Evolutionary conservation across 495 filamentous ascomycete genomes (phyloP).

Genomic region (Penicillium alfredii): DNA sequence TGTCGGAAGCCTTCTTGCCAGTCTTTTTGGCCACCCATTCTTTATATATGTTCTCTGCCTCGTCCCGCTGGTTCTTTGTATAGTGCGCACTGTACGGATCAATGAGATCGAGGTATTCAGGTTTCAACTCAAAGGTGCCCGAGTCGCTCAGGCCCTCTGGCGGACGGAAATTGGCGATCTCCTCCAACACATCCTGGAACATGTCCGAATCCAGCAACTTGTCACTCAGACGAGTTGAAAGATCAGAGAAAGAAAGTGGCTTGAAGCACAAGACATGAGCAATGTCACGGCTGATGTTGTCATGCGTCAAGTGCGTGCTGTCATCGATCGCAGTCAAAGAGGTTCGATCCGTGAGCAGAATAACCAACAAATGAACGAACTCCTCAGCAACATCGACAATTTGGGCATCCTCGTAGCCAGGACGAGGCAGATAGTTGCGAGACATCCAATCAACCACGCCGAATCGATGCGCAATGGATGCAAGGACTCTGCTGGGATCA

Average conservation of each 20-base stretch:
- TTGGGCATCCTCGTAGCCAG: slow-evolving; percentile 74
- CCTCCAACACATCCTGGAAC: slow-evolving; percentile 79
- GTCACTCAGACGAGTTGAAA: slow-evolving; percentile 63
- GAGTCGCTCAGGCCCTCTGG: slow-evolving; percentile 89
- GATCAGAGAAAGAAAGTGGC: slow-evolving; percentile 87
- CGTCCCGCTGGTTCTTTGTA: slow-evolving; percentile 93
- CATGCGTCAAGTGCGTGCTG: slow-evolving; percentile 55
- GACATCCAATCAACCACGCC: slow-evolving; percentile 85
- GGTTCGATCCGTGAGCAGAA: slow-evolving; percentile 81
- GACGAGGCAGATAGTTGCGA: slow-evolving; percentile 64
- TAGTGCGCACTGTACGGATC: slow-evolving; percentile 95
- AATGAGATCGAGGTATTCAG: slow-evolving; percentile 72
- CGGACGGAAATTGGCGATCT: slow-evolving; percentile 80
- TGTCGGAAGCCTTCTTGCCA: slow-evolving; percentile 70
- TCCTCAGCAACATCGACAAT: slow-evolving; percentile 91
- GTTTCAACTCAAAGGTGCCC: slow-evolving; percentile 88
- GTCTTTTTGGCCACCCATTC: slow-evolving; percentile 83
- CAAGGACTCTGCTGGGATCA: slow-evolving; percentile 76
- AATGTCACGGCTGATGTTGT: slow-evolving; percentile 79
- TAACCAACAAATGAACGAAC: slow-evolving; percentile 87
- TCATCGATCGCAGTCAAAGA: slow-evolving; percentile 68
- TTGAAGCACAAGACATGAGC: slow-evolving; percentile 94
- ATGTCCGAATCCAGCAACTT: slow-evolving; percentile 60
- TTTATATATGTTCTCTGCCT: slow-evolving; percentile 83
- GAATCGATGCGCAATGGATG: slow-evolving; percentile 86